Base-by-base conservation (phyloP, 306 rosid genomes). In the Erythrophleum fordii region DNA sequence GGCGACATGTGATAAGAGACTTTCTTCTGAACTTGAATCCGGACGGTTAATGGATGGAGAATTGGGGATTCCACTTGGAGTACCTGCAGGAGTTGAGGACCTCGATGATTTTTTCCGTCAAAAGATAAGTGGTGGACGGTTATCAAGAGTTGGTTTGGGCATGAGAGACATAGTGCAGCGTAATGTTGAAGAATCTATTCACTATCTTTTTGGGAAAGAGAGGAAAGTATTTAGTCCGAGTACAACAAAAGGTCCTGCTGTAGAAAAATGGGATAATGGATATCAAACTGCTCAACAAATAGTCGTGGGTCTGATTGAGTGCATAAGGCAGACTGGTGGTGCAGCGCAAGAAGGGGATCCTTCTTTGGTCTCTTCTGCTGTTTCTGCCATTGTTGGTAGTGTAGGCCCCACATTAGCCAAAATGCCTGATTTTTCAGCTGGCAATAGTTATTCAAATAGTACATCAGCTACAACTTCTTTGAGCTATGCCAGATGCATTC, bases 291-390 rank as follows among this genome's bases (percentile, higher is more conserved):
- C 97, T 83, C 97, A 89, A 55, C 91, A 87, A 71, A 86, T 92
- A 79, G 93, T 91, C 55, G 73, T 80, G 39, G 93, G 91, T 67
- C 78, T 95, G 72, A 90, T 92, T 87, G 97, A 95, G 35, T 92
- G 97, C 88, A 87, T 95, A 68, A 86, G 91, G 90, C 97, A 95
- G 80, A 95, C 98, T 62, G 98, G 97, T 75, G 98, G 97, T 84
- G 98, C 98, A 77, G 98, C 98, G 70, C 98, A 95, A 85, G 98
- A 95, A 86, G 98, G 98, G 28, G 98, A 95, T 61, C 98, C 98
- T 56, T 88, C 95, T 73, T 90, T 95, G 90, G 97, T 92, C 31
- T 87, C 97, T 74, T 95, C 94, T 82, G 98, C 97, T 23, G 91
- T 95, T 77, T 87, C 94, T 82, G 95, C 97, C 78, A 92, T 95